Evolutionary conservation across 768 basidiomycete genomes (phyloP).

Genomic region (Tulasnella sp.): DNA sequence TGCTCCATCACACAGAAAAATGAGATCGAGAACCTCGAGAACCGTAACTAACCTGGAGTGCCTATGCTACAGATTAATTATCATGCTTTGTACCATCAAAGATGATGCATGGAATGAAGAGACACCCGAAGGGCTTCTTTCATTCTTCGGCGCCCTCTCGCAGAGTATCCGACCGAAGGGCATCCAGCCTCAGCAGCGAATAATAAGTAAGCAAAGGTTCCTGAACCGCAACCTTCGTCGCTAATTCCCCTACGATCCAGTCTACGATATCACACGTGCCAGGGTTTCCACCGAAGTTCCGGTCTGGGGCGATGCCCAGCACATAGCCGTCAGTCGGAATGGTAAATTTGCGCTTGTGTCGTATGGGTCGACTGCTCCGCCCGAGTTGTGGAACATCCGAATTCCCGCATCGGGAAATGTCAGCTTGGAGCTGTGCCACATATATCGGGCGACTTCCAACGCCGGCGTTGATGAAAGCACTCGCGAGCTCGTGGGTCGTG

Average conservation of each 20-base stretch:
- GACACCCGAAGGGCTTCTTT: slow-evolving; percentile 39
- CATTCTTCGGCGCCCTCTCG: slow-evolving; percentile 54
- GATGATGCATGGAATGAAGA: background rate
- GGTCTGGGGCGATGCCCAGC: slow-evolving; percentile 61
- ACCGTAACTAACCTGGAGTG: background rate
- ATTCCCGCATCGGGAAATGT: slow-evolving; percentile 30
- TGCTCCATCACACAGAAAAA: no score
- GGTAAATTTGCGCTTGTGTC: slow-evolving; percentile 59
- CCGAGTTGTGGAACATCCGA: slow-evolving; percentile 69
- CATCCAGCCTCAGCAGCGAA: slow-evolving; percentile 60
- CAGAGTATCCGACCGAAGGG: slow-evolving; percentile 54
- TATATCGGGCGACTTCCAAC: slow-evolving; percentile 39
- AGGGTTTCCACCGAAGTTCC: slow-evolving; percentile 67
- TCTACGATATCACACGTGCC: slow-evolving; percentile 56
- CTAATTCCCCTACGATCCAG: slow-evolving; percentile 31
- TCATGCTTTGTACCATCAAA: background rate
- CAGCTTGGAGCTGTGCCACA: background rate
- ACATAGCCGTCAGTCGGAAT: slow-evolving; percentile 55
- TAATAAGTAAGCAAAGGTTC: slow-evolving; percentile 45
- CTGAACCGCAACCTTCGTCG: background rate
- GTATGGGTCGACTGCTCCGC: slow-evolving; percentile 67
- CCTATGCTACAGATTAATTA: background rate
- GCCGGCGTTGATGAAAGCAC: slow-evolving; percentile 61
- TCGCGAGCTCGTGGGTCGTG: slow-evolving; percentile 73
- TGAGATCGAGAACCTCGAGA: background rate